Percentiles rank a stretch among this genome's conserved stretches.
These are phyloP conservation scores for Phytophthora constricta DNA, from an alignment of 352 stramenopile genomes.

Conservation along the genomic window DNA sequence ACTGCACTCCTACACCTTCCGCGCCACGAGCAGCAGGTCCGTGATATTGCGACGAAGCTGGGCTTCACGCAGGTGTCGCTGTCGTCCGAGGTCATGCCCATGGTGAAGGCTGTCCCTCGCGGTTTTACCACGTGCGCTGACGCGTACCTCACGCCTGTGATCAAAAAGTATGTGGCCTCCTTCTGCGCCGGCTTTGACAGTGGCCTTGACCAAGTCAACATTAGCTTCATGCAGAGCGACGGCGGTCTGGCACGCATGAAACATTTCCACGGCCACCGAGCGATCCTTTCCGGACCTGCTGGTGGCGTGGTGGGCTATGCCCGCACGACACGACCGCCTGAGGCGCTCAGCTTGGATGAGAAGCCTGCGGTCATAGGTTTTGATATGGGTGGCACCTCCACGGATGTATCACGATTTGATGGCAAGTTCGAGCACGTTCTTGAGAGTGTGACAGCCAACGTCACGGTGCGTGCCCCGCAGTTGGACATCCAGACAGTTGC, in stretches of 20 bases:
- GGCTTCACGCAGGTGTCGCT: slow-evolving; percentile 95
- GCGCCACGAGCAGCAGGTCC: slow-evolving; percentile 93
- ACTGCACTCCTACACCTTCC: slow-evolving; percentile 96
- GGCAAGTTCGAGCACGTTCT: slow-evolving; percentile 98
- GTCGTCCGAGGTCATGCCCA: slow-evolving; percentile 95
- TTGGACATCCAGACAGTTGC: slow-evolving; percentile 99
- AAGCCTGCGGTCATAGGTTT: slow-evolving; percentile 94
- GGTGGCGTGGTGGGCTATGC: slow-evolving; percentile 98
- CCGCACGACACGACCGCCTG: slow-evolving; percentile 86
- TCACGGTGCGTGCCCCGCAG: slow-evolving; percentile 97
- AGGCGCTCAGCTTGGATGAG: slow-evolving; percentile 17
- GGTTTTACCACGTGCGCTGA: slow-evolving; percentile 97
- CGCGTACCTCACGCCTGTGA: slow-evolving; percentile 98
- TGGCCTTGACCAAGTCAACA: slow-evolving; percentile 90
- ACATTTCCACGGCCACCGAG: slow-evolving; percentile 92
- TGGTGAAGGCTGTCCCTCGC: slow-evolving; percentile 98
- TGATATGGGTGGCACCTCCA: slow-evolving; percentile 99
- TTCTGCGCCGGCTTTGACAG: slow-evolving; percentile 97
- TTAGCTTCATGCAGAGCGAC: slow-evolving; percentile 99
- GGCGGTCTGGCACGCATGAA: slow-evolving; percentile 96
- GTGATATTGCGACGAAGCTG: slow-evolving; percentile 89
- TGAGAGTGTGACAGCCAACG: slow-evolving; percentile 97
- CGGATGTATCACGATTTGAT: slow-evolving; percentile 97
- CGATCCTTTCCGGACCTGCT: slow-evolving; percentile 94
- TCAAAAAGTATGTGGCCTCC: slow-evolving; percentile 96